Base-by-base conservation (phyloP, 352 stramenopile genomes). In the Globisporangium spinosum region DNA sequence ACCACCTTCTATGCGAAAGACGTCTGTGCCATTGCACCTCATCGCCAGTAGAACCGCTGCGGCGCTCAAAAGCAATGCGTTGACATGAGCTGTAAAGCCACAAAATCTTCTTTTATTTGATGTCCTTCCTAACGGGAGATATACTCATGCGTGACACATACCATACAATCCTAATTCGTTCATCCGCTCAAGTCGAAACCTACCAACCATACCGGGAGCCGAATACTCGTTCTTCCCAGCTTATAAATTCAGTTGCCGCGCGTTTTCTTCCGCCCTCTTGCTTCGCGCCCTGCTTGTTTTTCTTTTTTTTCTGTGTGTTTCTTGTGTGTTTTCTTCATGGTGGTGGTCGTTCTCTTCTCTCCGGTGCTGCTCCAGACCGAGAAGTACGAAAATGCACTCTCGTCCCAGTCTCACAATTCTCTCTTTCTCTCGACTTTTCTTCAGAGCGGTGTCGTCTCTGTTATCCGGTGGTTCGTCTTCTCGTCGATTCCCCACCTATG, bases 401-500 rank as follows among this genome's bases (percentile, higher is more conserved):
- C 23, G 29, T 32, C 29, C 29, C 29, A 17, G 56, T 3, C 20
- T 17, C 40, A 43, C 59, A 54, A 34, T 64, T 53, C 13, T 53
- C 47, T 55, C 40, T 32, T 8, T 32, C 29, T 57, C 59, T 64
- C 58, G 59, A 64, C 59, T 35, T 64, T 53, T 57, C 59, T 56
- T 64, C 54, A 59, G 59, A 64, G 38, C 59, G 59, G 59, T 17
- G 22, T 3, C 56, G 27, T 64, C 27, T 17, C 25, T 17, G n/a
- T 57, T 64, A 38, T 40, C 59, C 40, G 59, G 59, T 64, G 59
- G 59, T 64, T 64, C 59, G 59, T 64, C 58, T 54, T 67, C 29
- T 27, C 51, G 29, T 67, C 43, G 62, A 23, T 20, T 60, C 62
- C 62, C 53, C 76, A 80, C 71, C 72, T 83, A 89, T 55, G 77